These are phyloP conservation scores for Yamadazyma phyllophila DNA, from an alignment of 805 yeast species.

Conservation along the genomic window DNA sequence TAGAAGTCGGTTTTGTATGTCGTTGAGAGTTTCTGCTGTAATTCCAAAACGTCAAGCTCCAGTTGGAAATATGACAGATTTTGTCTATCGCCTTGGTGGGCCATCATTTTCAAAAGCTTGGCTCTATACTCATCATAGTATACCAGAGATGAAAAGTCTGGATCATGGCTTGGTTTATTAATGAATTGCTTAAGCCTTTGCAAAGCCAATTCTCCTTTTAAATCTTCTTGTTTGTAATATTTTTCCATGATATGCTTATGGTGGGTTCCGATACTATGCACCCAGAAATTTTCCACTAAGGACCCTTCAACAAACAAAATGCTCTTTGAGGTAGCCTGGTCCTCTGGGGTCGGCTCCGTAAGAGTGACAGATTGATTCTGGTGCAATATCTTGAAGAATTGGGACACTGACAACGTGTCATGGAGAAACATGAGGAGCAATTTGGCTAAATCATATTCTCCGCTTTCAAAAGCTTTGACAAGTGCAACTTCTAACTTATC, in stretches of 20 bases:
- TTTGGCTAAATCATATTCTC: constrained; percentile 58
- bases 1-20: constrained; percentile 33
- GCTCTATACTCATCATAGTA: constrained; percentile 24
- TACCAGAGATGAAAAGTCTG: not conserved
- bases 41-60: constrained; percentile 32
- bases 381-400: constrained; percentile 65
- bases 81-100: constrained; percentile 20
- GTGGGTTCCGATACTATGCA: constrained; percentile 25
- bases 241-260: constrained; percentile 23
- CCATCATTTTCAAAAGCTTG: constrained; percentile 20
- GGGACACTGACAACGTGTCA: constrained; percentile 56
- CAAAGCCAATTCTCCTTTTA: constrained; percentile 19
- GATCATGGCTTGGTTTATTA: constrained; percentile 11
- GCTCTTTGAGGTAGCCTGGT: constrained; percentile 17
- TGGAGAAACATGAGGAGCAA: constrained; percentile 56
- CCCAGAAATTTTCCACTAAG: constrained; percentile 39
- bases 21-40: constrained; percentile 31
- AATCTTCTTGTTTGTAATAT: constrained; percentile 33
- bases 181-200: constrained; percentile 18
- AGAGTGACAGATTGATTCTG: constrained; percentile 39
- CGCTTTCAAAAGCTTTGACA: constrained; percentile 59
- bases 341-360: constrained; percentile 15
- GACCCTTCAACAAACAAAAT: constrained; percentile 35
- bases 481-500: constrained; percentile 72
- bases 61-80: constrained; percentile 21